These are phyloP conservation scores for Glycine soja DNA, from an alignment of 306 rosid genomes.

Conservation along the genomic window DNA sequence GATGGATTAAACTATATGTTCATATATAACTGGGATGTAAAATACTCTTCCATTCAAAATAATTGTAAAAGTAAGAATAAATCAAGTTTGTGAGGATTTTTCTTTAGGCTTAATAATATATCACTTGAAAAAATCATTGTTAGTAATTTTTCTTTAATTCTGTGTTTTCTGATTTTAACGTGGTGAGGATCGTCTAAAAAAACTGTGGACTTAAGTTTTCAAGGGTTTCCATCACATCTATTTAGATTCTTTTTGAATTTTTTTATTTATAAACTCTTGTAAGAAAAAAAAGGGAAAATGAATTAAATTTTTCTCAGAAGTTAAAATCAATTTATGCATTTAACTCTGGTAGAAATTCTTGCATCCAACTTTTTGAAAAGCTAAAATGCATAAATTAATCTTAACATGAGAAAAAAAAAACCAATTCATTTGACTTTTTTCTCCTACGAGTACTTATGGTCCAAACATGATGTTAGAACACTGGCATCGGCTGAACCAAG, in stretches of 20 bases:
- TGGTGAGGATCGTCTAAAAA: not conserved
- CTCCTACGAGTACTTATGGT: not conserved
- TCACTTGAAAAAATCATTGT: not conserved
- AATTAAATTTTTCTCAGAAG: not conserved
- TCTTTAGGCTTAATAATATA: not conserved
- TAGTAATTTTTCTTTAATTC: not conserved
- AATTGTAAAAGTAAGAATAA: not conserved
- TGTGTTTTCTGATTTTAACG: not conserved
- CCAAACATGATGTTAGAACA: not conserved
- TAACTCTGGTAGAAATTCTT: too few species aligned
- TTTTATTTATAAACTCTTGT: not conserved
- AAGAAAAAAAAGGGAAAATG: not conserved
- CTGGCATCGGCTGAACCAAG: not conserved
- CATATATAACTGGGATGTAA: not conserved
- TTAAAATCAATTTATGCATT: not conserved
- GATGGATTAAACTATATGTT: not conserved
- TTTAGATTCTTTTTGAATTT: not conserved
- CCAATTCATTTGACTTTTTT: not conserved
- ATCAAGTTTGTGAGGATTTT: not conserved
- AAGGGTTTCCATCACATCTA: not conserved
- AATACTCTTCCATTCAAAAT: not conserved
- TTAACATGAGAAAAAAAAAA: not conserved
- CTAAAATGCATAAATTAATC: too few species aligned
- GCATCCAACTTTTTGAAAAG: too few species aligned
- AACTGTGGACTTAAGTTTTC: too few species aligned